These are phyloP conservation scores for Coleophoma cylindrospora DNA, from an alignment of 2,329 filamentous ascomycete species.

Conservation along the genomic window DNA sequence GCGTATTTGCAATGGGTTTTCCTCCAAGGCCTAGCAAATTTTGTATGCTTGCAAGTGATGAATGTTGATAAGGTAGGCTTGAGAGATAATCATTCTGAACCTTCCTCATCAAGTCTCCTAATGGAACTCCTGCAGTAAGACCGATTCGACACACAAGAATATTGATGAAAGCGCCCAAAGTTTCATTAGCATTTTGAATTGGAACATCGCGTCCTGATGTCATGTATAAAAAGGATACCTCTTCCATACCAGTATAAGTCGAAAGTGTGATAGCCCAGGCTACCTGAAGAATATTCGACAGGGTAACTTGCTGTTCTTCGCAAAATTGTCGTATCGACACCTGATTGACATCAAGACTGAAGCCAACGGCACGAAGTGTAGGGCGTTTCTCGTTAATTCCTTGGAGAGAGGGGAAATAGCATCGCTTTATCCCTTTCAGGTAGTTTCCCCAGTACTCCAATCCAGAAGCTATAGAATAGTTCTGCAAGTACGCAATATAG, in stretches of 20 bases:
- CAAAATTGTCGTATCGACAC: conserved; percentile 48
- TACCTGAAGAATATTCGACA: conserved; percentile 44
- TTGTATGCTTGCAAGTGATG: conserved; percentile 1
- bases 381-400: conserved; percentile 22
- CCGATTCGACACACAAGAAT: conserved; percentile 46
- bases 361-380: conserved; percentile 32
- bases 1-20: neutral
- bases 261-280: conserved; percentile 46
- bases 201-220: conserved; percentile 47
- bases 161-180: conserved; percentile 46
- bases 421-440: conserved; percentile 37
- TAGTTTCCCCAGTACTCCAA: conserved; percentile 37
- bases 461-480: conserved; percentile 23
- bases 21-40: conserved; percentile 1
- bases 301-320: conserved; percentile 34
- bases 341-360: conserved; percentile 27
- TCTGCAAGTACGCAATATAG: conserved; percentile 28
- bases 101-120: neutral
- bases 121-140: conserved; percentile 12
- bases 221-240: conserved; percentile 49
- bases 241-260: conserved; percentile 37
- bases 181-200: conserved; percentile 33
- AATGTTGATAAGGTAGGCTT: conserved; percentile 1
- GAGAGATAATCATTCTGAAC: neutral
- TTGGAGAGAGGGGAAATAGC: conserved; percentile 33